A percentile compares a stretch with the other conserved stretches of the same genome.
Evolutionary conservation across 192 early-diverging fungal genomes (phyloP).

Genomic region (Chytriomyces hyalinus): DNA sequence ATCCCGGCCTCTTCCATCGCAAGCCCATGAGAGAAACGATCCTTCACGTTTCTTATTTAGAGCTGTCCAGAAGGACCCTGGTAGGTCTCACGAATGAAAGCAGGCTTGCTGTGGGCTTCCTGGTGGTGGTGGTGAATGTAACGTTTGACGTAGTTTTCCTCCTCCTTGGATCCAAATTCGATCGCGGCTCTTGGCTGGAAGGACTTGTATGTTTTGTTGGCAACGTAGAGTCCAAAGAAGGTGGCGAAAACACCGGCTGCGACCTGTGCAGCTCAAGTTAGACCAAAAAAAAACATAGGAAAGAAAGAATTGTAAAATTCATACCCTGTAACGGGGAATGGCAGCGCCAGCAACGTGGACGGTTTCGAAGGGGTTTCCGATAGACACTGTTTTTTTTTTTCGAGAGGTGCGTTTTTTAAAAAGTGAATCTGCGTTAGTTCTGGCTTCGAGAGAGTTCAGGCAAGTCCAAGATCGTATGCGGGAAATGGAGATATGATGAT

Average conservation of each 20-base stretch:
- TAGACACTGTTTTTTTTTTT: constrained; percentile 23
- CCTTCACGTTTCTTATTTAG: constrained; percentile 4
- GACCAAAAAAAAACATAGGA: neutral
- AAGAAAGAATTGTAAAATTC: neutral
- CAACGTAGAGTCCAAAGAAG: constrained; percentile 47
- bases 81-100: constrained; percentile 40
- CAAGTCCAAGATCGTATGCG: too few relatives aligned
- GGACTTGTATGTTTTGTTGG: constrained; percentile 38
- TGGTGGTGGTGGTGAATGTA: constrained; percentile 48
- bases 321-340: constrained; percentile 58
- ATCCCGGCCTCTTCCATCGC: too few relatives aligned
- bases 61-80: constrained; percentile 36
- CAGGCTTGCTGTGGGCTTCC: constrained; percentile 52
- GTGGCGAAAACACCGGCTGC: constrained; percentile 46
- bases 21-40: too few relatives aligned
- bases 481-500: too few relatives aligned
- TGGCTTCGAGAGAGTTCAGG: too few relatives aligned
- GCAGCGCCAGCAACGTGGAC: constrained; percentile 46
- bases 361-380: constrained; percentile 56
- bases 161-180: constrained; percentile 46
- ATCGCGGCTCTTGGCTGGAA: constrained; percentile 46
- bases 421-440: too few relatives aligned
- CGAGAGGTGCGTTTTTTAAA: too few relatives aligned
- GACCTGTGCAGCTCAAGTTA: constrained; percentile 35
- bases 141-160: constrained; percentile 53